Conservation (phyloP, 306 rosid genomes). For the Trichosanthes truncata region DNA sequence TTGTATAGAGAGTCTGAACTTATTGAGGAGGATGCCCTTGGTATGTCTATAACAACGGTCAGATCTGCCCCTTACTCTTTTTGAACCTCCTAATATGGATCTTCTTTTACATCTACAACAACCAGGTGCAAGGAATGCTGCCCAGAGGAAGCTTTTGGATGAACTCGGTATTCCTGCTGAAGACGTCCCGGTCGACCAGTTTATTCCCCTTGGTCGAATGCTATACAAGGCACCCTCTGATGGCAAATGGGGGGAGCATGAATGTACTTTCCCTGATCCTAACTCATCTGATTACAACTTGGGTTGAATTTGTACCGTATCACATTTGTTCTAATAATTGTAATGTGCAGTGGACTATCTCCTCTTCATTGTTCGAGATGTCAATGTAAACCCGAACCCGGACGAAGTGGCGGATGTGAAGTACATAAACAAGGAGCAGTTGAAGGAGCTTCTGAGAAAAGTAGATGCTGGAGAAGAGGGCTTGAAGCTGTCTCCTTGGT, state of each 20-base stretch:
- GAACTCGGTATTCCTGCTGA: slow-evolving; percentile 90
- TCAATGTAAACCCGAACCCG: slow-evolving; percentile 63
- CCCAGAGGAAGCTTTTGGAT: slow-evolving; percentile 93
- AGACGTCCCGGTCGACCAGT: slow-evolving; percentile 90
- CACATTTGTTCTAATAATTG: neutral
- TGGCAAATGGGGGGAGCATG: slow-evolving; percentile 99
- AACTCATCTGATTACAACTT: neutral
- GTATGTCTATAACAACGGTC: slow-evolving; percentile 23
- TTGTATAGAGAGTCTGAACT: slow-evolving; percentile 93
- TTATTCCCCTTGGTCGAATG: slow-evolving; percentile 80
- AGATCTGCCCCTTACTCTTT: neutral
- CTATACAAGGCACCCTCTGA: slow-evolving; percentile 98
- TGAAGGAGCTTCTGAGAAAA: slow-evolving; percentile 91
- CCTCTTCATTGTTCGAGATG: slow-evolving; percentile 80
- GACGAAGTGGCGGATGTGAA: slow-evolving; percentile 81
- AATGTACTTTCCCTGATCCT: slow-evolving; percentile 25
- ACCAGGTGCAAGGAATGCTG: slow-evolving; percentile 88
- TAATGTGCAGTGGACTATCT: slow-evolving; percentile 85
- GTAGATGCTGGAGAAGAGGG: slow-evolving; percentile 91
- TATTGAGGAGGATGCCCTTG: slow-evolving; percentile 61
- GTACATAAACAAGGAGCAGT: slow-evolving; percentile 63
- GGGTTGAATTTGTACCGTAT: neutral
- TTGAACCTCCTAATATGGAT: neutral
- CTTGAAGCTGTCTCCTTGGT: slow-evolving; percentile 96
- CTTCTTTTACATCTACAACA: neutral